Evolutionary conservation across 495 filamentous ascomycete genomes (phyloP), one percentile per base, ranked within the genome.

Genomic region (Lophium mytilinum): DNA sequence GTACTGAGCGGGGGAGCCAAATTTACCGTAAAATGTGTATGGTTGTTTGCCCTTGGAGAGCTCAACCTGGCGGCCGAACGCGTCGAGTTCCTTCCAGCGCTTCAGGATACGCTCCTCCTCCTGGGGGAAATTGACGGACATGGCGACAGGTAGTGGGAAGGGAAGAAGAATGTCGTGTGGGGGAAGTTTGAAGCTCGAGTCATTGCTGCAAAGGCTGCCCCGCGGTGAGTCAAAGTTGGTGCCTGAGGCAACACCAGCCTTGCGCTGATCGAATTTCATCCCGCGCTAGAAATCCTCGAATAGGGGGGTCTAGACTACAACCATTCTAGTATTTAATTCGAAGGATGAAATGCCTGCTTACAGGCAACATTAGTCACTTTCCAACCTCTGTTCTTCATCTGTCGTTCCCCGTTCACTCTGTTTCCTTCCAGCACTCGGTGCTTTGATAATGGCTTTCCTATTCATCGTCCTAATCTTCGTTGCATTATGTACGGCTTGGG

Each of bases 61-160:
- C 72, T 87, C 83, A 36, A 87, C 78, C 69, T 89, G 86, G 49
- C 78, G 80, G 61, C 83, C 78, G 70, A 96, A 97, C 60, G 92
- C 92, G 67, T 89, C 79, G 73, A 95, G 95, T 68, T 90, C 87
- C 66, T 80, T 86, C 92, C 92, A 97, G 72, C 80, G 73, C 68
- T 81, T 71, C 69, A 96, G 82, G 68, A 92, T 76, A 55, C 71
- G 73, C 75, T 91, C 88, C 80, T 97, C 92, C 68, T 90, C 89
- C 69, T 85, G 84, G 53, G 91, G 88, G 72, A 96, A 96, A 73
- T 93, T 80, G 75, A 96, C 90, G 63, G 86, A 90, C 86, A 90
- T 93, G 59, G 57, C 67, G 65, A 39, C 30, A 52, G 49, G 24
- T 15, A 48, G 45, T 30, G 2, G 24, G 24, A 6, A 30, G 24